phyloP scores from a whole-genome alignment of 2,329 filamentous ascomycete species.

The Alternaria gansuensis region DNA sequence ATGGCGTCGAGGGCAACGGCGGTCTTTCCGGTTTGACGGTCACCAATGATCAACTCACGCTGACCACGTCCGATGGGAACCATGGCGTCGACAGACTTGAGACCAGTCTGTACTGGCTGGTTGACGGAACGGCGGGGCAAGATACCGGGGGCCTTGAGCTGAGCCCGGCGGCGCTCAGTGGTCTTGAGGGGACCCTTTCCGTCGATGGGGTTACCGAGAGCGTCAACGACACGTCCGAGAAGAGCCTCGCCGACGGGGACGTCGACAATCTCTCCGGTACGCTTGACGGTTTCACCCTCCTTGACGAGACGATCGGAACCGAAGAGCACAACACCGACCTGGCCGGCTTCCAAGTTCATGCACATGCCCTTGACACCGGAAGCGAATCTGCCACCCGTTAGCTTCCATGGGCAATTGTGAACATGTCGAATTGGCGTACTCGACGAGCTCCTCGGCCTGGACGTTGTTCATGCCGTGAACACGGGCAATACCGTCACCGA shows the following conservation, averaged over 20 bases:
- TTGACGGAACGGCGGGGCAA: slow-evolving; percentile 96
- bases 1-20: slow-evolving; percentile 98
- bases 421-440: slow-evolving; percentile 71
- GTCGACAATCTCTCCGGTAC: slow-evolving; percentile 99
- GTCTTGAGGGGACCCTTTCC: slow-evolving; percentile 97
- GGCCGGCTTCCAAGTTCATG: slow-evolving; percentile 99
- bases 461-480: slow-evolving; percentile 99
- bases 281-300: slow-evolving; percentile 99
- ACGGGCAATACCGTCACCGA: slow-evolving; percentile 99
- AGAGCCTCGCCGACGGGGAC: slow-evolving; percentile 91
- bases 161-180: slow-evolving; percentile 91
- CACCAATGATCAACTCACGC: slow-evolving; percentile 99
- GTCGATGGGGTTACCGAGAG: slow-evolving; percentile 98
- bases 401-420: slow-evolving; percentile 26
- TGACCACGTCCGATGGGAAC: slow-evolving; percentile 99
- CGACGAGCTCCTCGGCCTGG: slow-evolving; percentile 99
- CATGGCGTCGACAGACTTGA: slow-evolving; percentile 99
- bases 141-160: slow-evolving; percentile 99
- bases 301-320: slow-evolving; percentile 99
- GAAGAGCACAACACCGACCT: slow-evolving; percentile 99
- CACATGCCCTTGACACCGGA: slow-evolving; percentile 99
- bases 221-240: slow-evolving; percentile 97
- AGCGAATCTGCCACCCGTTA: slow-evolving; percentile 76
- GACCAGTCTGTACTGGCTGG: slow-evolving; percentile 98
- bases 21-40: slow-evolving; percentile 99